A percentile compares a stretch with the other conserved stretches of the same genome.
Conservation (phyloP, 768 basidiomycete species). For the Tricholoma furcatifolium region DNA sequence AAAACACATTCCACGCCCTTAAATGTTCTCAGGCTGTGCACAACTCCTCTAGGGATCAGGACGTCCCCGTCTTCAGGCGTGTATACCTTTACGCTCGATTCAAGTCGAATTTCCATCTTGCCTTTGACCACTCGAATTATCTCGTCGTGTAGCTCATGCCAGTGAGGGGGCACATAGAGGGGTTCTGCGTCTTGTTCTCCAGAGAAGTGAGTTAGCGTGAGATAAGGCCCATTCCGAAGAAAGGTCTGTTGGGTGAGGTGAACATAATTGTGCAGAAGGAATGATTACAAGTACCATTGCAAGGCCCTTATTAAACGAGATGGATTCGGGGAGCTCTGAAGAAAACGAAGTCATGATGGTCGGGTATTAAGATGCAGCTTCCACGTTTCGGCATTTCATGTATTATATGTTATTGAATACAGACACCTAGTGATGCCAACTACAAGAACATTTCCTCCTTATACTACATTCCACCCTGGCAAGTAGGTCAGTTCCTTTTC, state of each 20-base stretch:
- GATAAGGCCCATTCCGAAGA: conserved; percentile 27
- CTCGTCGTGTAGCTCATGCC: conserved; percentile 35
- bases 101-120: conserved; percentile 26
- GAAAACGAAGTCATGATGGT: conserved; percentile 4
- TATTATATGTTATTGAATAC: neutral
- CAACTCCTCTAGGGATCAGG: conserved; percentile 24
- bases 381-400: neutral
- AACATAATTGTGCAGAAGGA: neutral
- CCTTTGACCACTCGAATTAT: conserved; percentile 28
- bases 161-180: conserved; percentile 30
- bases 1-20: conserved; percentile 27
- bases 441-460: too few relatives aligned
- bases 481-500: too few relatives aligned
- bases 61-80: conserved; percentile 31
- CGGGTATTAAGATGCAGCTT: neutral
- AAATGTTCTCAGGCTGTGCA: conserved; percentile 25
- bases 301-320: conserved; percentile 13
- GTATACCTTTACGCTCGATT: conserved; percentile 19
- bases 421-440: neutral
- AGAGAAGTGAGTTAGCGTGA: conserved; percentile 21
- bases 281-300: conserved; percentile 14
- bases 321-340: conserved; percentile 4
- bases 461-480: too few relatives aligned
- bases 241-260: conserved; percentile 22
- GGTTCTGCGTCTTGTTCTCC: conserved; percentile 22